Conservation (phyloP, 225 moss, liverwort and hornwort genomes). For the Ulota crispa region DNA sequence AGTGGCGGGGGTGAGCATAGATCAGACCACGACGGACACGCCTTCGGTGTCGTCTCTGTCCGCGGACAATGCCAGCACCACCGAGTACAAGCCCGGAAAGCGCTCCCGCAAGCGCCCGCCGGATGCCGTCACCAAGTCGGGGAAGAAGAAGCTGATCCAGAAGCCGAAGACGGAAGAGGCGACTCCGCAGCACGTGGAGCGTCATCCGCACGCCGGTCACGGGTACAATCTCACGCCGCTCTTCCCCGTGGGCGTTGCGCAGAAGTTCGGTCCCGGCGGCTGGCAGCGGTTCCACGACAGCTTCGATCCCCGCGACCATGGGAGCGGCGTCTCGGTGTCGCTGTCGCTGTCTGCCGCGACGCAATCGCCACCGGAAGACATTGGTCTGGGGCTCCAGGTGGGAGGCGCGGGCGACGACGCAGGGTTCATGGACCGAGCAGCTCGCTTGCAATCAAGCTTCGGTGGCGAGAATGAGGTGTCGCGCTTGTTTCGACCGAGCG, state of each 20-base stretch:
- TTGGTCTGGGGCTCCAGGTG: conserved; percentile 17
- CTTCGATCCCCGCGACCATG: conserved; percentile 25
- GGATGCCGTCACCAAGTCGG: conserved; percentile 19
- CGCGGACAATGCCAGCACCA: conserved; percentile 50
- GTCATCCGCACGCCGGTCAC: conserved; percentile 4
- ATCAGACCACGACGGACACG: conserved; percentile 53
- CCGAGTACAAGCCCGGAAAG: conserved; percentile 40
- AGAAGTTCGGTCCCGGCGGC: conserved; percentile 47
- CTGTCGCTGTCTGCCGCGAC: conserved; percentile 27
- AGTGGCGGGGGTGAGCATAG: conserved; percentile 25
- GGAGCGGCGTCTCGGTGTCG: conserved; percentile 28
- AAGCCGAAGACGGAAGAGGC: conserved; percentile 11
- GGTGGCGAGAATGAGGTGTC: not conserved
- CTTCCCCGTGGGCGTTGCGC: conserved; percentile 43
- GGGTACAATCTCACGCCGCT: conserved; percentile 44
- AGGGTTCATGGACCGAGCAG: conserved; percentile 32
- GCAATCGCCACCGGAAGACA: not conserved
- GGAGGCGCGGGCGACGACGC: conserved; percentile 22
- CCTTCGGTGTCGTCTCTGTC: conserved; percentile 72
- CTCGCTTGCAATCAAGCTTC: not conserved
- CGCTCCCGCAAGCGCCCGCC: conserved; percentile 31
- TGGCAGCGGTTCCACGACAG: conserved; percentile 52
- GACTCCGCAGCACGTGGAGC: not conserved
- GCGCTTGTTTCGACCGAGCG: not conserved
- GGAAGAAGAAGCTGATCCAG: conserved; percentile 18